Conservation (phyloP, 257 asterid genomes). For the Nicotiana paniculata region DNA sequence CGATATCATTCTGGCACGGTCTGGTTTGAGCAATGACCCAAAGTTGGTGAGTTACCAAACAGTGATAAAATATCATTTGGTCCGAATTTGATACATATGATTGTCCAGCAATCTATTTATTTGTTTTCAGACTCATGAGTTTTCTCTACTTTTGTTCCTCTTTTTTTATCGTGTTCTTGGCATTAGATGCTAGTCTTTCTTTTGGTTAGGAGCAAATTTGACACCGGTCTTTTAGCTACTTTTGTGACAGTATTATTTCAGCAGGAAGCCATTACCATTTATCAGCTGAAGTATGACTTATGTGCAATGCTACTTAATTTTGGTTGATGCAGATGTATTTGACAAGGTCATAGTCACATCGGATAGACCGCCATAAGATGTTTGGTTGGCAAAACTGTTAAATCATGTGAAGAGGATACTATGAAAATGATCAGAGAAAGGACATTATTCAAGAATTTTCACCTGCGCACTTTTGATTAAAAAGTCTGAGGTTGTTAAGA, state of each 20-base stretch:
- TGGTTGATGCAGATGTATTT: conserved; percentile 37
- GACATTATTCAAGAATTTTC: conserved; percentile 5
- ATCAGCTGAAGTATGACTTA: not conserved
- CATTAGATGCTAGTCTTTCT: not conserved
- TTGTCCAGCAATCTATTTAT: not conserved
- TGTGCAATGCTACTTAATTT: conserved; percentile 11
- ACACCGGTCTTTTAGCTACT: not conserved
- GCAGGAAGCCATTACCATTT: not conserved
- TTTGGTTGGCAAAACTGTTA: not conserved
- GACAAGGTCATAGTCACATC: conserved; percentile 19
- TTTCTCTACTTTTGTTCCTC: not conserved
- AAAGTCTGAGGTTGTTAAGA: conserved; percentile 8
- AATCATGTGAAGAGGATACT: not conserved
- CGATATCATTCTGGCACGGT: not conserved
- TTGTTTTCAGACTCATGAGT: not conserved
- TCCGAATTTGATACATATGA: not conserved
- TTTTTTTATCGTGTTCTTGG: not conserved
- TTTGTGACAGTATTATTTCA: not conserved
- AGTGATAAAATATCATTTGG: not conserved
- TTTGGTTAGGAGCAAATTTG: not conserved
- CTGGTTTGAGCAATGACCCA: not conserved
- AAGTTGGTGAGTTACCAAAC: not conserved
- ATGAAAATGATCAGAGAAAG: conserved; percentile 17
- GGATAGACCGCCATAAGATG: conserved; percentile 28
- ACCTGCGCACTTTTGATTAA: not conserved